Percentiles rank a stretch among this genome's conserved stretches.
These are phyloP conservation scores for Boletus tylopilopsis DNA, from an alignment of 768 basidiomycete genomes.

Conservation along the genomic window DNA sequence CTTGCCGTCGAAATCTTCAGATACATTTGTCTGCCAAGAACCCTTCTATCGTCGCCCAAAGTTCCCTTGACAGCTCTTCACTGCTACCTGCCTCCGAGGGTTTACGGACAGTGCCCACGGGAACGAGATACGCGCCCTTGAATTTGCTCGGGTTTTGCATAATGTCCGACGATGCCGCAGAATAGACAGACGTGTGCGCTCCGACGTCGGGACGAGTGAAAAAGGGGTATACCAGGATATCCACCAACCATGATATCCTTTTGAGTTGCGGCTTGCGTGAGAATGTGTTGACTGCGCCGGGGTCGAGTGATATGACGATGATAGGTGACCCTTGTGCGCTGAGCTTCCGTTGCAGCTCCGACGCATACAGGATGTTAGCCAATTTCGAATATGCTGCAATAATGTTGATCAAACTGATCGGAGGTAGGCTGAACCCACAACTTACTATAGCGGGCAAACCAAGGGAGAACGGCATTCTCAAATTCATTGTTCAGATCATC, in stretches of 20 bases:
- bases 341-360: constrained; percentile 47
- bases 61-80: constrained; percentile 25
- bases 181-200: constrained; percentile 25
- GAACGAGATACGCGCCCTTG: constrained; percentile 31
- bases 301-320: constrained; percentile 27
- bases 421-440: constrained; percentile 17
- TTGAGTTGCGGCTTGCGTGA: constrained; percentile 18
- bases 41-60: constrained; percentile 28
- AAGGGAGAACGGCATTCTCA: constrained; percentile 14
- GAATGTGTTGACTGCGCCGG: constrained; percentile 33
- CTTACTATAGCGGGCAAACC: constrained; percentile 36
- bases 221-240: constrained; percentile 16
- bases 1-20: neutral
- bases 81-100: constrained; percentile 12
- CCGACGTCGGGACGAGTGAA: constrained; percentile 21
- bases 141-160: constrained; percentile 20
- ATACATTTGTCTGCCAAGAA: constrained; percentile 23
- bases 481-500: constrained; percentile 37
- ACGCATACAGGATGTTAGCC: constrained; percentile 46
- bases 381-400: constrained; percentile 47
- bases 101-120: constrained; percentile 16
- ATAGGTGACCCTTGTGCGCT: constrained; percentile 23
- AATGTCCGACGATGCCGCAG: constrained; percentile 29
- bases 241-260: constrained; percentile 19
- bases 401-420: neutral